Evolutionary conservation across 345 rosid genomes (phyloP).

Genomic region (Salix exigua): DNA sequence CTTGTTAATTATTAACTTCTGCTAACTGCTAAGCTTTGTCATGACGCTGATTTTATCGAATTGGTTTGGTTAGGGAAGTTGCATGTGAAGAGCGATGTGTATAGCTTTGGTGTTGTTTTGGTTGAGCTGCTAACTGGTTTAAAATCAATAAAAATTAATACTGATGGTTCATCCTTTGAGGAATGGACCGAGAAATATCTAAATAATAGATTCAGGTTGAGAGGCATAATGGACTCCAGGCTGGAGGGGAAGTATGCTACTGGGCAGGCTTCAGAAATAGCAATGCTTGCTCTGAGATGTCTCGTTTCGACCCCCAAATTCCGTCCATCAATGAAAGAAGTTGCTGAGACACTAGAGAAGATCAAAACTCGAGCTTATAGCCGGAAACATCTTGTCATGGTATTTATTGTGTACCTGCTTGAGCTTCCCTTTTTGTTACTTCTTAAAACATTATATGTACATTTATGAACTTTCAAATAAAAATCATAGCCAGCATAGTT

Average conservation of each 20-base stretch:
- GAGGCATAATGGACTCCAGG: conserved; percentile 2
- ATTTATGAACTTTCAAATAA: too few relatives aligned
- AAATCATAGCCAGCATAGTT: too few relatives aligned
- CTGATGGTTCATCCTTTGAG: background rate
- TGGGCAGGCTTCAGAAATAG: conserved; percentile 1
- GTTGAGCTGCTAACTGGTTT: conserved; percentile 15
- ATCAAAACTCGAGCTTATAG: background rate
- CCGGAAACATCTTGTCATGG: too few relatives aligned
- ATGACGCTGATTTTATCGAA: background rate
- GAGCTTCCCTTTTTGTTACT: too few relatives aligned
- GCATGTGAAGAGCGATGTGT: conserved; percentile 11
- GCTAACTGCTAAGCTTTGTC: background rate
- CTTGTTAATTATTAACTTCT: too few relatives aligned
- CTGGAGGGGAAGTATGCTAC: conserved; percentile 6
- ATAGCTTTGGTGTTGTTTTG: conserved; percentile 16
- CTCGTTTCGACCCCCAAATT: background rate
- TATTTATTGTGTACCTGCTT: too few relatives aligned
- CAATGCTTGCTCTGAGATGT: conserved; percentile 5
- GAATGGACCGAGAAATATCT: background rate
- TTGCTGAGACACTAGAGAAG: conserved; percentile 3
- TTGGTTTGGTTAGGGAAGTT: conserved; percentile 9
- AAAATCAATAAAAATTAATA: background rate
- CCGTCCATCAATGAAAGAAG: conserved; percentile 19
- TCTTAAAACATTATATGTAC: too few relatives aligned
- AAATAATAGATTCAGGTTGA: background rate